Conservation (phyloP, 2,329 filamentous ascomycete genomes). For the Paraphaeosphaeria sporulosa region DNA sequence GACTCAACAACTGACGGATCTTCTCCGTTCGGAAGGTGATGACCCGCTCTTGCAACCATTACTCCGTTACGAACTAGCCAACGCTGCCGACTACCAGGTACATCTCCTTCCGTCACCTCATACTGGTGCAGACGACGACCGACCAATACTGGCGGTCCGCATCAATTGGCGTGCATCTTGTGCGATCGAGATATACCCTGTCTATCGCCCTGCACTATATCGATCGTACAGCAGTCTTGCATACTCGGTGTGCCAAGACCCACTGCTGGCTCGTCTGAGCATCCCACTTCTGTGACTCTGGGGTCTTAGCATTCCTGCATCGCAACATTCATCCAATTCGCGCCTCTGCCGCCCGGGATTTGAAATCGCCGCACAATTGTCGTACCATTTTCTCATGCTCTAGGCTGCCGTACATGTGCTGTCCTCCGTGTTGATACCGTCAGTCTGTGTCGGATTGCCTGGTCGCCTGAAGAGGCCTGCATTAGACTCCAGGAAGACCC, state of each 20-base stretch:
- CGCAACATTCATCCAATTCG: slow-evolving; percentile 4
- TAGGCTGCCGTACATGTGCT: slow-evolving; percentile 20
- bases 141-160: slow-evolving; percentile 7
- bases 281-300: background rate
- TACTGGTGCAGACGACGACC: background rate
- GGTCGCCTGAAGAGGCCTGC: slow-evolving; percentile 21
- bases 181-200: slow-evolving; percentile 11
- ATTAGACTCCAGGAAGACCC: slow-evolving; percentile 22
- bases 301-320: background rate
- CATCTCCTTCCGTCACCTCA: background rate
- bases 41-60: background rate
- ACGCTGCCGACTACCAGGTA: background rate
- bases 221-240: slow-evolving; percentile 9
- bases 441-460: slow-evolving; percentile 14
- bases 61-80: background rate
- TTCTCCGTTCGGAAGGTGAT: background rate
- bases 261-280: no score
- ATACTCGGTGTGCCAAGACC: background rate
- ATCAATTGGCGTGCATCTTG: background rate
- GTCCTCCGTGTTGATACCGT: slow-evolving; percentile 19
- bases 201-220: slow-evolving; percentile 9
- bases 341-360: background rate
- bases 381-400: slow-evolving; percentile 21
- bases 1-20: background rate
- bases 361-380: slow-evolving; percentile 13